Evolutionary conservation across 2,329 filamentous ascomycete species (phyloP), one percentile per base, ranked within the genome.

Genomic region (Aureobasidium sp.): DNA sequence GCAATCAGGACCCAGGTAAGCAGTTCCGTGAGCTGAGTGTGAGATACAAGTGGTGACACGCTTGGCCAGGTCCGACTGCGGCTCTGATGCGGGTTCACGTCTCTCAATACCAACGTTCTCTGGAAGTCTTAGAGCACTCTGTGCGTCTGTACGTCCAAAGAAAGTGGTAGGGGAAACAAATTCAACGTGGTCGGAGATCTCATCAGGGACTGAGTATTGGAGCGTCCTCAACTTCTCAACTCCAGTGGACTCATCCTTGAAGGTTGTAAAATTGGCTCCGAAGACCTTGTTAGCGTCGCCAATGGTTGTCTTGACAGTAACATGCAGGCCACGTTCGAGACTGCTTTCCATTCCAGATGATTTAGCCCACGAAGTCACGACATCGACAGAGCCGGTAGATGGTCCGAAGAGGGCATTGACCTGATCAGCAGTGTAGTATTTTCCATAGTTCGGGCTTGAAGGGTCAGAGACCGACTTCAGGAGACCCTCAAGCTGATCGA

Each of bases 341-440:
- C 85, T 77, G 3, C 75, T 72, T 3, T 39, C 62, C 34, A 88
- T 74, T 39, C 78, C 80, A 59, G 81, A 77, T 29, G 75, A 68
- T 34, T 73, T 67, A 15, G 89, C 76, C 86, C 86, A 89, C 7
- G 72, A 69, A 3, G 82, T 65, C 21, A 88, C 78, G 2, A 75
- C 75, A 32, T 76, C 69, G 15, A 78, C 78, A 3, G 80, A 78
- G 27, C 78, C 75, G 0, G 74, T 69, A 3, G 76, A 73, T 0
- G 85, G 83, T 21, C 80, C 80, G 42, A 86, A 74, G 60, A 83
- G 76, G 0, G 76, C 73, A 34, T 80, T 79, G 39, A 88, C 71
- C 66, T 87, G 79, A 37, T 85, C 78, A n/a, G 81, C 80, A 62
- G 80, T 83, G 72, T 89, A 73, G 67, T 88, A 83, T 66, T 80